Evolutionary conservation across 2,329 filamentous ascomycete species (phyloP).

Genomic region (Ophiocordyceps sinensis): DNA sequence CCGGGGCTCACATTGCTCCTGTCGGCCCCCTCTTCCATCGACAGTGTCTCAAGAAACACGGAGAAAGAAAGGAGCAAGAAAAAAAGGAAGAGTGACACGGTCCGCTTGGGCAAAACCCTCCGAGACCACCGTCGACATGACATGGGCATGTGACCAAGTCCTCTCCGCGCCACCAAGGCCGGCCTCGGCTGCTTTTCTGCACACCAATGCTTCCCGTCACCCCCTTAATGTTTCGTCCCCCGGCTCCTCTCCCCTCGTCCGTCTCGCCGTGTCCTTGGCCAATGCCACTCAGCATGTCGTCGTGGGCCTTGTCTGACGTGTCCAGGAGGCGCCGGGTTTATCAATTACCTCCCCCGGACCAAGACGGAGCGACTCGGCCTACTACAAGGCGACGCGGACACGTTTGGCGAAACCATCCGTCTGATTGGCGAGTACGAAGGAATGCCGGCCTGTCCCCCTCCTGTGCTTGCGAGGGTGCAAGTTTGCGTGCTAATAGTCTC

Average conservation of each 20-base stretch:
- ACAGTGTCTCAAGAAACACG: too few relatives aligned
- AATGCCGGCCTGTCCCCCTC: constrained; percentile 11
- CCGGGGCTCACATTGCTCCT: background rate
- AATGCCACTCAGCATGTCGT: background rate
- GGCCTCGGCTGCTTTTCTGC: too few relatives aligned
- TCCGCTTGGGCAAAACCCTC: too few relatives aligned
- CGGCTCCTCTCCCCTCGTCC: background rate
- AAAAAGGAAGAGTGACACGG: too few relatives aligned
- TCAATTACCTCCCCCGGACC: constrained; percentile 38
- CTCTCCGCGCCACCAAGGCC: too few relatives aligned
- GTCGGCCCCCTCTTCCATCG: background rate
- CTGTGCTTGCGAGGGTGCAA: background rate
- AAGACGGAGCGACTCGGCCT: constrained; percentile 30
- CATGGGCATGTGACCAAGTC: too few relatives aligned
- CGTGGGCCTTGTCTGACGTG: background rate
- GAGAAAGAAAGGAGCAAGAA: too few relatives aligned
- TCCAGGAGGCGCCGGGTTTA: constrained; percentile 15
- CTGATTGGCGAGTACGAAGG: constrained; percentile 68
- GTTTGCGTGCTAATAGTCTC: constrained; percentile 7
- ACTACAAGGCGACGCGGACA: constrained; percentile 44
- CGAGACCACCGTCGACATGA: too few relatives aligned
- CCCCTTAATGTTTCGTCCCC: too few relatives aligned
- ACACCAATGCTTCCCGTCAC: too few relatives aligned
- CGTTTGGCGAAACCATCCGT: constrained; percentile 56
- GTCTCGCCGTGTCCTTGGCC: background rate